These are phyloP conservation scores for Acacia confusa DNA, from an alignment of 306 rosid genomes.

Conservation along the genomic window DNA sequence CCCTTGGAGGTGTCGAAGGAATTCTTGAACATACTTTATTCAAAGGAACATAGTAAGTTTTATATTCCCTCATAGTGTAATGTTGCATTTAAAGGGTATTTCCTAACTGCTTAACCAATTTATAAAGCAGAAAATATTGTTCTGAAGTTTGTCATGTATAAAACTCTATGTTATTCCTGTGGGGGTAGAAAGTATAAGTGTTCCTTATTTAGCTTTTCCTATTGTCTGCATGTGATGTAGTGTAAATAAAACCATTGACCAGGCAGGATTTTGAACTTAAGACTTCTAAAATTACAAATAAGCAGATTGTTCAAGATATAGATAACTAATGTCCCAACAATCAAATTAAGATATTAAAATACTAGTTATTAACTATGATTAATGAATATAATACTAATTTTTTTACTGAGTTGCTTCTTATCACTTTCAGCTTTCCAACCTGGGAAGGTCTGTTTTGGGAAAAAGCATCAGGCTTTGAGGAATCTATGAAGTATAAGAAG, in stretches of 20 bases:
- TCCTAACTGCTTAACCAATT: neutral
- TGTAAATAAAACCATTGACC: neutral
- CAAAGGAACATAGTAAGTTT: constrained; percentile 97
- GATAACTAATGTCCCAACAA: neutral
- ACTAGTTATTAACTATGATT: neutral
- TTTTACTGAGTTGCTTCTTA: constrained; percentile 25
- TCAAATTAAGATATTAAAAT: neutral
- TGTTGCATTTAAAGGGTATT: neutral
- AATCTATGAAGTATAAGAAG: constrained; percentile 98
- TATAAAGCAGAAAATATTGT: neutral
- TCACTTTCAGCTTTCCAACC: constrained; percentile 24
- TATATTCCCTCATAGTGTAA: neutral
- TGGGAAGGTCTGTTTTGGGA: constrained; percentile 59
- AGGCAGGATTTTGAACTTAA: neutral
- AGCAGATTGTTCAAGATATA: neutral
- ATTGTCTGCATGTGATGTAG: neutral
- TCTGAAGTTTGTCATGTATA: neutral
- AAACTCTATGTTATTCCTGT: neutral
- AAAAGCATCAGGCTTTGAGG: constrained; percentile 99
- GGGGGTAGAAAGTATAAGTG: neutral
- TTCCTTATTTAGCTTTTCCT: neutral
- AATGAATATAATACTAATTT: neutral
- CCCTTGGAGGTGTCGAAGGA: constrained; percentile 99
- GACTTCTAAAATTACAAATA: neutral
- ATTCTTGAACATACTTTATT: constrained; percentile 96